Evolutionary conservation across 495 filamentous ascomycete genomes (phyloP), one percentile per base, ranked within the genome.

Genomic region (Neohortaea acidophila): DNA sequence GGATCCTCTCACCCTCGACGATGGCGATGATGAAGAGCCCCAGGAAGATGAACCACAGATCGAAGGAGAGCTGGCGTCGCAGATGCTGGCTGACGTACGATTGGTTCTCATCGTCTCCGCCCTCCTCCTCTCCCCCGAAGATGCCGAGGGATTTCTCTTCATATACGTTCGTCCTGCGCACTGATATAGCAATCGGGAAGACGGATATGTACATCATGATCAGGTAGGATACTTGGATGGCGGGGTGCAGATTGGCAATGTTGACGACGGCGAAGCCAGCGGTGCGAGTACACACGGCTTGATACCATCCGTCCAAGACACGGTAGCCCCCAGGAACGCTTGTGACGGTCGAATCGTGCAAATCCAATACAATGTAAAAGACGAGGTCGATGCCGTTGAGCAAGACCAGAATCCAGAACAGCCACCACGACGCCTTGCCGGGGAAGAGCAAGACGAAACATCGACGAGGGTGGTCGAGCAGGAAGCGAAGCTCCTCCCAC

Each of bases 121-220:
- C 40, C 0, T 63, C 55, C 1, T 69, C 66, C 4, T 73, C 66
- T 0, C 60, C 58, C 15, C 51, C 21, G 51, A 82, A 94, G 15
- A 96, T 71, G 1, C 87, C 87, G 8, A 96, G 70, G 38, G 81
- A 86, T 50, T 80, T 80, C 55, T 96, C 87, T 58, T 96, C 87
- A 64, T 96, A 96, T 8, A 94, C 86, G 56, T 96, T 96, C 24
- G 87, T 94, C 36, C 82, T 70, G 41, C 87, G 79, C 50, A 94
- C 74, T 20, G 80, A 87, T 41, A 96, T 94, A 45, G 87, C 87
- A 49, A 94, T 87, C 19, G 87, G 87, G 50, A 92, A 84, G 27
- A 93, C 82, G 32, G 87, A 93, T 45, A 96, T 96, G 57, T 96
- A 96, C 87, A 96, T 96, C 87, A 96, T 96, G 59, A 96, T 75